phyloP scores from a whole-genome alignment of 2,329 filamentous ascomycete species.

The Anisogramma anomala region DNA sequence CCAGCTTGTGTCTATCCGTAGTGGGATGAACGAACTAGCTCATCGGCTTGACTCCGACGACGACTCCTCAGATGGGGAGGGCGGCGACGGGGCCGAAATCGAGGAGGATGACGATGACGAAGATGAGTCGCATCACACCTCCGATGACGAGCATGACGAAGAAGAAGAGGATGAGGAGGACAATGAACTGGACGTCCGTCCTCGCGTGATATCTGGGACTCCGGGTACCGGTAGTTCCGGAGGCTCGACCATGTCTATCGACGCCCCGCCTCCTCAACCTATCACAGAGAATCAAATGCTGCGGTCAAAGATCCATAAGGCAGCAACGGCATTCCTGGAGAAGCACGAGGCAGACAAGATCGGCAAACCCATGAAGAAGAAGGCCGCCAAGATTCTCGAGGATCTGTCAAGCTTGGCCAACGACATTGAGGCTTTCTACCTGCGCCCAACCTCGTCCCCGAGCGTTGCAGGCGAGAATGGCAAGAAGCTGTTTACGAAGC shows the following conservation, averaged over 20 bases:
- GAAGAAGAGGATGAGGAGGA: constrained; percentile 43
- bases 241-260: constrained; percentile 53
- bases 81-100: constrained; percentile 38
- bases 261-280: constrained; percentile 37
- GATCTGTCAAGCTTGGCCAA: constrained; percentile 60
- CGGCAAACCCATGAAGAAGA: constrained; percentile 62
- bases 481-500: constrained; percentile 55
- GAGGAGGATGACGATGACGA: constrained; percentile 39
- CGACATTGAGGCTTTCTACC: constrained; percentile 62
- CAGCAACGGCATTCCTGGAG: constrained; percentile 75
- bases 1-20: constrained; percentile 14
- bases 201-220: constrained; percentile 54
- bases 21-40: constrained; percentile 20
- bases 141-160: constrained; percentile 33
- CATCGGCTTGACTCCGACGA: constrained; percentile 17
- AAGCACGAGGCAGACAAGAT: constrained; percentile 66
- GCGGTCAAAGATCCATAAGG: constrained; percentile 60
- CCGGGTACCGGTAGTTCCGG: constrained; percentile 50
- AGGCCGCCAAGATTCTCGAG: constrained; percentile 64
- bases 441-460: constrained; percentile 35
- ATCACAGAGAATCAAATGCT: constrained; percentile 43
- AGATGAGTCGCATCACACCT: constrained; percentile 24
- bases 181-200: constrained; percentile 31
- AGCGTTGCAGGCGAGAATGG: constrained; percentile 40
- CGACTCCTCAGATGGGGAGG: constrained; percentile 31